Conservation (phyloP, 2,329 filamentous ascomycete species). For the Verticillium nonalfalfae region DNA sequence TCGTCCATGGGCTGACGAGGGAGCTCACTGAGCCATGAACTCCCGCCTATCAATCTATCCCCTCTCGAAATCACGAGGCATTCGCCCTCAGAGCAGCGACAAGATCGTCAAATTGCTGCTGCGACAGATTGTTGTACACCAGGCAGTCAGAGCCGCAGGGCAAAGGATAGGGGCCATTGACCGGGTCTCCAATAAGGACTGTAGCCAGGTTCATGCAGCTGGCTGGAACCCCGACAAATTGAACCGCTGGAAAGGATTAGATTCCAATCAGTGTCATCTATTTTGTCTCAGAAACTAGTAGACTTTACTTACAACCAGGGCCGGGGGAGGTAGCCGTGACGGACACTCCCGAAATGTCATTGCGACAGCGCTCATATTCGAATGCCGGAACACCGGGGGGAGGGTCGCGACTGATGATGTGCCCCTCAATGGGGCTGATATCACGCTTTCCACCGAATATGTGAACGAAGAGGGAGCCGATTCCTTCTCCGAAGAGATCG, state of each 20-base stretch:
- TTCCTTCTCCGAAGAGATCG: too few relatives aligned
- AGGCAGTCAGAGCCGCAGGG: conserved; percentile 14
- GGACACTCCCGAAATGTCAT: conserved; percentile 1
- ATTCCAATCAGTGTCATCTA: not conserved
- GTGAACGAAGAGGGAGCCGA: not conserved
- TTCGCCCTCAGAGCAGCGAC: not conserved
- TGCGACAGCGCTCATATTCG: conserved; percentile 5
- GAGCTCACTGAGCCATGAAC: too few relatives aligned
- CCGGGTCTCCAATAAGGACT: conserved; percentile 10
- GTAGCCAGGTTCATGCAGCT: conserved; percentile 14
- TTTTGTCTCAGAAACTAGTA: not conserved
- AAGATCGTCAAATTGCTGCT: conserved; percentile 19
- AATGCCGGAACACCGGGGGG: conserved; percentile 6
- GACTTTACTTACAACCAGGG: not conserved
- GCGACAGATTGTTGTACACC: conserved; percentile 8
- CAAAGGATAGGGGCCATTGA: conserved; percentile 4
- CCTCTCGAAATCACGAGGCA: too few relatives aligned
- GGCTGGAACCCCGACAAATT: conserved; percentile 7
- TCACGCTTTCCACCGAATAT: not conserved
- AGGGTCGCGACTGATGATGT: not conserved
- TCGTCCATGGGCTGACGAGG: too few relatives aligned
- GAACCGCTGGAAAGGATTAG: conserved; percentile 4
- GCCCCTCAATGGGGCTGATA: not conserved
- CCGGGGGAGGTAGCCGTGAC: not conserved
- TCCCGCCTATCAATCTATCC: too few relatives aligned